Conservation (phyloP, 306 rosid genomes). For the Vachellia collinsii region DNA sequence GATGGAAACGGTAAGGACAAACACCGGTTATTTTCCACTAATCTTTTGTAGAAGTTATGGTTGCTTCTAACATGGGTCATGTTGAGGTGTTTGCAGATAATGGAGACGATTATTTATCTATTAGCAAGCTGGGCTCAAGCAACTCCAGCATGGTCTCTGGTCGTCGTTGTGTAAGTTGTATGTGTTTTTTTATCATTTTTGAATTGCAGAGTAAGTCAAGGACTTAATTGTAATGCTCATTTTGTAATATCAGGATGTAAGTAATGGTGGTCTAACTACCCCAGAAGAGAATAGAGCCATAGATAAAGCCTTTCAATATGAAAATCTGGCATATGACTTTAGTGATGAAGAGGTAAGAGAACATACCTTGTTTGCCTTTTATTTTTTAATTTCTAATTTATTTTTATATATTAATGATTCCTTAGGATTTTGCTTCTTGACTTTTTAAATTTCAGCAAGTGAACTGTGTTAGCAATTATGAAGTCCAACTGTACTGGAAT, state of each 20-base stretch:
- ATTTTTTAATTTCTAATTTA: not conserved
- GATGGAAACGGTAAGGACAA: constrained; percentile 44
- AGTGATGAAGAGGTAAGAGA: constrained; percentile 76
- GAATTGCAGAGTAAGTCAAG: constrained; percentile 48
- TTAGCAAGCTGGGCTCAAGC: constrained; percentile 40
- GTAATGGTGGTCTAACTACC: constrained; percentile 48
- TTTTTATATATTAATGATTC: not conserved
- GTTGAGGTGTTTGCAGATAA: constrained; percentile 54
- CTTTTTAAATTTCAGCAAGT: not conserved
- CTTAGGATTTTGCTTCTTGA: not conserved
- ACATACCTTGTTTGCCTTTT: not conserved
- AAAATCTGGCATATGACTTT: constrained; percentile 59
- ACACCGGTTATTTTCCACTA: constrained; percentile 39
- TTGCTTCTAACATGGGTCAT: constrained; percentile 40
- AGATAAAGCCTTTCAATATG: constrained; percentile 45
- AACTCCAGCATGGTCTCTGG: constrained; percentile 50
- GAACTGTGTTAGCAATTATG: constrained; percentile 2
- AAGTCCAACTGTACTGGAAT: not conserved
- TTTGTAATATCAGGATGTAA: constrained; percentile 60
- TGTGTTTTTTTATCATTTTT: constrained; percentile 73
- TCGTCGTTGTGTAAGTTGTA: constrained; percentile 99
- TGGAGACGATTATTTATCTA: constrained; percentile 37
- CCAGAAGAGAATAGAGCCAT: constrained; percentile 46
- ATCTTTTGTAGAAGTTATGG: constrained; percentile 31
- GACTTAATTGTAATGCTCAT: constrained; percentile 52